Evolutionary conservation across 768 basidiomycete species (phyloP).

Genomic region (Boletus huronensis): DNA sequence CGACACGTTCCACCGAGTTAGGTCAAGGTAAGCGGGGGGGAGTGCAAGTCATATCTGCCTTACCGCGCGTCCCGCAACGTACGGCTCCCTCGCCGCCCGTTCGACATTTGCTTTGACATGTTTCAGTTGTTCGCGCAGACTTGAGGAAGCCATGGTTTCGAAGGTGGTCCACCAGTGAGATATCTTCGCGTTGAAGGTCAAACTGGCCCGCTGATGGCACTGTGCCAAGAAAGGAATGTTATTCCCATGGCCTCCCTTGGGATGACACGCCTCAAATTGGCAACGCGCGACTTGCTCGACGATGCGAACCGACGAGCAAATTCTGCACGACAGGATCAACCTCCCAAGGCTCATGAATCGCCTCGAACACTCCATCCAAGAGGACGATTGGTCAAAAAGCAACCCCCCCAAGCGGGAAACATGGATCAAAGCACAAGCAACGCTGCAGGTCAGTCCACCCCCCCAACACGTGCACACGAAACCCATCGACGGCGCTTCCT

Average conservation of each 20-base stretch:
- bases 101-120: slow-evolving; percentile 38
- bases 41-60: slow-evolving; percentile 14
- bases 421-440: slow-evolving; percentile 56
- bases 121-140: slow-evolving; percentile 15
- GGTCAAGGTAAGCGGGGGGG: background rate
- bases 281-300: slow-evolving; percentile 7
- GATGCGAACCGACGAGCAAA: slow-evolving; percentile 32
- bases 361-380: slow-evolving; percentile 52
- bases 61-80: slow-evolving; percentile 40
- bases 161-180: background rate
- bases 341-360: slow-evolving; percentile 55
- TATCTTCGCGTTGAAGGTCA: background rate
- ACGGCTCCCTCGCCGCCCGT: slow-evolving; percentile 39
- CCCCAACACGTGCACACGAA: background rate
- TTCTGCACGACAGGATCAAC: slow-evolving; percentile 64
- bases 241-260: too few relatives aligned
- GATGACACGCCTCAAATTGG: too few relatives aligned
- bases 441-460: slow-evolving; percentile 48
- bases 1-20: slow-evolving; percentile 8
- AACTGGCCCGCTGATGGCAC: slow-evolving; percentile 6
- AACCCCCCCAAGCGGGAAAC: slow-evolving; percentile 25
- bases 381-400: slow-evolving; percentile 34
- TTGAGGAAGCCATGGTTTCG: slow-evolving; percentile 20
- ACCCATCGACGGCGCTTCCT: background rate
- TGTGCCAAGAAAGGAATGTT: slow-evolving; percentile 17